Percentiles rank a stretch among this genome's conserved stretches.
These are phyloP conservation scores for Neocatenulostroma microsporum DNA, from an alignment of 2,329 filamentous ascomycete species.

Conservation along the genomic window DNA sequence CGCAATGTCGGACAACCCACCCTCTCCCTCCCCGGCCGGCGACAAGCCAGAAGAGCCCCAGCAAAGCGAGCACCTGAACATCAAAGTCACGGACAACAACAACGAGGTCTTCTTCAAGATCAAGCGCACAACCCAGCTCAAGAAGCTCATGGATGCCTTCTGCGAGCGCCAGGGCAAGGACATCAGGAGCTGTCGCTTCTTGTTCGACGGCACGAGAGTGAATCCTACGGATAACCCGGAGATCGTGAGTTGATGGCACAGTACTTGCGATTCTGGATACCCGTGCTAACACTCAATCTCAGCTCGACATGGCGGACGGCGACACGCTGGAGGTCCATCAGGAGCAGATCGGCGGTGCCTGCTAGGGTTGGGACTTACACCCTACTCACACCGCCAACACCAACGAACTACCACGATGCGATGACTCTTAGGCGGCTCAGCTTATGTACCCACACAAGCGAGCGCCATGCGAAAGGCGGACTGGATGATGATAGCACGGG, in stretches of 20 bases:
- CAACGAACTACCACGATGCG: too few species aligned
- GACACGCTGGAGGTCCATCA: conserved; percentile 97
- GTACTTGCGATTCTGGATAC: neutral
- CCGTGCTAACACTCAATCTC: conserved; percentile 10
- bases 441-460: too few species aligned
- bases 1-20: conserved; percentile 43
- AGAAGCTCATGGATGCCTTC: conserved; percentile 98
- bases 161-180: conserved; percentile 94
- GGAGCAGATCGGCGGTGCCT: conserved; percentile 71
- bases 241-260: conserved; percentile 68
- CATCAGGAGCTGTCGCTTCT: conserved; percentile 74
- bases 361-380: too few species aligned
- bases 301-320: conserved; percentile 96
- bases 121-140: conserved; percentile 89
- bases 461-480: too few species aligned
- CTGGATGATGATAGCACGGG: too few species aligned
- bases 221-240: conserved; percentile 85
- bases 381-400: too few species aligned
- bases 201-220: conserved; percentile 93
- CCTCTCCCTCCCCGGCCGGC: conserved; percentile 20
- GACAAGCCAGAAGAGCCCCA: conserved; percentile 38
- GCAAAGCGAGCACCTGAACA: conserved; percentile 79
- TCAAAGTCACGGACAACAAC: conserved; percentile 98
- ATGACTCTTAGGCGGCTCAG: too few species aligned
- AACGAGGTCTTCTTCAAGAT: conserved; percentile 99